Base-by-base conservation (phyloP, 2,329 filamentous ascomycete genomes). In the Allantophomopsis cytisporea region DNA sequence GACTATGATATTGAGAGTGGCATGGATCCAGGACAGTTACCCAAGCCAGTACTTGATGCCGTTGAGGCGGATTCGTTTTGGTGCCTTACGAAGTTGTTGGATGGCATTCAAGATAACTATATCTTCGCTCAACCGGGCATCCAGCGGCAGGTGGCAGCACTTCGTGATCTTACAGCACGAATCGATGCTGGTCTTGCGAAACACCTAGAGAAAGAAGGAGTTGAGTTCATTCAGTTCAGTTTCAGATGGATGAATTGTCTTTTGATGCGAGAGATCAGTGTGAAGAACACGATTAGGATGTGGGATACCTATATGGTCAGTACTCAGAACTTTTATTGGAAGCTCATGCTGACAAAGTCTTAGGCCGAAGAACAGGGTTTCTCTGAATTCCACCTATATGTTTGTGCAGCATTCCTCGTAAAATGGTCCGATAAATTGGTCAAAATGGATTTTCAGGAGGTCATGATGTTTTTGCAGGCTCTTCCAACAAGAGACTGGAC, bases 201-300 rank as follows among this genome's bases (percentile, higher is more conserved):
- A 50, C 91, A 98, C 56, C 68, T 98, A 32, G 86, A 95, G 56
- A 73, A 73, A 17, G 87, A 96, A 60, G 81, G 87, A 23, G 86
- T 98, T 20, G 91, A 98, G 57, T 98, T 98, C 55, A 98, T 98
- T 53, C 91, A 98, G 56, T 98, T 98, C 62, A 95, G 87, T 60
- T 98, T 98, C 58, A 74, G 91, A 41, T 98, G 91, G 91, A 98
- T 98, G 91, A 98, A 98, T 54, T 98, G 91, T 59, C 73, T 98
- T 39, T 68, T 98, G 47, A 98, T 98, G 91, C 76, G 91, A 46
- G 91, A 98, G 63, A 83, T 98, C 47, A 94, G 83, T 56, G 89
- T 98, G 41, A 84, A 80, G 58, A 96, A 95, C 57, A 95, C 87
- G 1, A 94, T 98, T 47, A 73, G 91, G 50, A 98, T 98, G 91